Percentiles rank a stretch among this genome's conserved stretches.
phyloP scores from a whole-genome alignment of 73 alveolate species.

The Symbiodinium natans region DNA sequence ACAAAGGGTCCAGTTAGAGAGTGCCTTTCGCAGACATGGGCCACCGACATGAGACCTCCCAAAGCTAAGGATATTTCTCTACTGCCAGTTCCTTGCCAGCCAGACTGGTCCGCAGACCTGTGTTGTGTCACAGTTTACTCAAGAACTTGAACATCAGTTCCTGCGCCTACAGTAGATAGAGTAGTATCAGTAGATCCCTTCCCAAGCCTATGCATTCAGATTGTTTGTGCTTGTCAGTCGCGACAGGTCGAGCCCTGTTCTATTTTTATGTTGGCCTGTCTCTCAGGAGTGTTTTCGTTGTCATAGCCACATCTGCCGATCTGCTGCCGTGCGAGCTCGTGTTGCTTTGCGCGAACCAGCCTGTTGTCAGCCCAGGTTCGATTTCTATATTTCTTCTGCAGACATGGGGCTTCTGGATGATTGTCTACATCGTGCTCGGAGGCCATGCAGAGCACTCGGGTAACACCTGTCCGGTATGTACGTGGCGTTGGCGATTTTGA shows the following conservation, averaged over 20 bases:
- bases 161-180: too few relatives aligned
- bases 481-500: neutral
- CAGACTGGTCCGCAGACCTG: neutral
- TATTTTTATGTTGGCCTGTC: neutral
- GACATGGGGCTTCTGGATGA: slow-evolving; percentile 8
- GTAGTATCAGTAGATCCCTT: too few relatives aligned
- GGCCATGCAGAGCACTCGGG: neutral
- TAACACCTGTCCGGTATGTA: neutral
- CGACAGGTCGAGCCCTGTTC: neutral
- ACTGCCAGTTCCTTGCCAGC: slow-evolving; percentile 11
- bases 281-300: neutral
- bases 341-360: too few relatives aligned
- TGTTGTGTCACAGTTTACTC: neutral
- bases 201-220: too few relatives aligned
- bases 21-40: too few relatives aligned
- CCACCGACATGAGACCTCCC: too few relatives aligned
- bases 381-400: neutral
- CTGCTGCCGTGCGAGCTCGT: too few relatives aligned
- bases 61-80: neutral
- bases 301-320: too few relatives aligned
- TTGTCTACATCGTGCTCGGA: neutral
- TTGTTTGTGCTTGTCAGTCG: neutral
- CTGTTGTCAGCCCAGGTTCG: neutral
- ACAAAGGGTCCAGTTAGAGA: too few relatives aligned
- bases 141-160: too few relatives aligned